phyloP scores from a whole-genome alignment of 2,329 filamentous ascomycete species.

The Mariannaea elegans region DNA sequence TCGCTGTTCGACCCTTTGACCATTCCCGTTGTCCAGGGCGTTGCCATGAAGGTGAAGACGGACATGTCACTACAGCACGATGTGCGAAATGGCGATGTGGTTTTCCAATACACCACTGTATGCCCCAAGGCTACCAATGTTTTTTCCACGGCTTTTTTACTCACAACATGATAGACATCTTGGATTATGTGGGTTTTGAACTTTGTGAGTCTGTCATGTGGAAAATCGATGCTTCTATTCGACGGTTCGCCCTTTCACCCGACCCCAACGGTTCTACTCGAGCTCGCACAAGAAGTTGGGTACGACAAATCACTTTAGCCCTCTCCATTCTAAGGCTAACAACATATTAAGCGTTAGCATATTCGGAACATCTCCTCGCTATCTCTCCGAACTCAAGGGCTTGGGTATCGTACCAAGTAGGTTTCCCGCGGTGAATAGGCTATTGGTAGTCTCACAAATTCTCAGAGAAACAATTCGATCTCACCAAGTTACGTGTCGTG shows the following conservation, averaged over 20 bases:
- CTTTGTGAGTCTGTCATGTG: slow-evolving; percentile 10
- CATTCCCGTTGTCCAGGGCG: slow-evolving; percentile 9
- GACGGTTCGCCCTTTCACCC: slow-evolving; percentile 21
- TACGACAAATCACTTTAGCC: too few relatives aligned
- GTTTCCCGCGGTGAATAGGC: too few relatives aligned
- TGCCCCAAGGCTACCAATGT: background rate
- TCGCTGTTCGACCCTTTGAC: too few relatives aligned
- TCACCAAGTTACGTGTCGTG: background rate
- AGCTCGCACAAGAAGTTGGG: slow-evolving; percentile 14
- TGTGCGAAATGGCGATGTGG: slow-evolving; percentile 1
- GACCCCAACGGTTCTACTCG: background rate
- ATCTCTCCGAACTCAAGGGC: slow-evolving; percentile 2
- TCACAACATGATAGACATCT: slow-evolving; percentile 1
- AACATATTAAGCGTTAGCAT: slow-evolving; percentile 1
- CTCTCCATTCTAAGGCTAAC: background rate
- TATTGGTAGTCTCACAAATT: too few relatives aligned
- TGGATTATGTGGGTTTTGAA: slow-evolving; percentile 26
- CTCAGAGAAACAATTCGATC: slow-evolving; percentile 6
- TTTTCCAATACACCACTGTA: slow-evolving; percentile 24
- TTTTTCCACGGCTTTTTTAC: too few relatives aligned
- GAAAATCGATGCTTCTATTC: slow-evolving; percentile 9
- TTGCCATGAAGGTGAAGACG: slow-evolving; percentile 16
- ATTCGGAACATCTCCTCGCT: slow-evolving; percentile 16
- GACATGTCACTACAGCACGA: slow-evolving; percentile 20
- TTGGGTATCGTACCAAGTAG: background rate